Evolutionary conservation across 768 basidiomycete species (phyloP).

Genomic region (Tremella fuciformis): DNA sequence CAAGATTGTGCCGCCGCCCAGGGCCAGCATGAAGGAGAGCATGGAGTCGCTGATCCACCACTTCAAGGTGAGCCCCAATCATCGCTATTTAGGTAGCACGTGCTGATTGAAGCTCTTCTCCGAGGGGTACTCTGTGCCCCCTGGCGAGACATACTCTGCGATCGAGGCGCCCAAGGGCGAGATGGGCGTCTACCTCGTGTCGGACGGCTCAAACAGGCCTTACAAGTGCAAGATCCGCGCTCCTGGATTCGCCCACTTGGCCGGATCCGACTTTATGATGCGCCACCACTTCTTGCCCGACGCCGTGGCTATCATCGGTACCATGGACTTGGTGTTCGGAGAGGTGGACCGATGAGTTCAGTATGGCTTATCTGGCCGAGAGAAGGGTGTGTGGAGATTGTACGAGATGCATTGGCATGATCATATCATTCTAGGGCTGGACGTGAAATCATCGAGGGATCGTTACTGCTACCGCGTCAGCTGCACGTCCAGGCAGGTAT

Average conservation of each 20-base stretch:
- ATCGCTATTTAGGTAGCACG: neutral
- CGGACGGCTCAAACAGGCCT: conserved; percentile 92
- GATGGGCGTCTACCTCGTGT: conserved; percentile 97
- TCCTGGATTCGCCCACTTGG: conserved; percentile 92
- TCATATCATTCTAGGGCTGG: neutral
- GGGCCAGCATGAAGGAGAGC: conserved; percentile 98
- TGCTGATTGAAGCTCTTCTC: conserved; percentile 63
- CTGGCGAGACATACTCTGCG: conserved; percentile 83
- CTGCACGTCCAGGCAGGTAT: neutral
- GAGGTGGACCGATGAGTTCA: conserved; percentile 56
- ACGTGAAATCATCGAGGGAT: neutral
- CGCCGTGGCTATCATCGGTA: conserved; percentile 94
- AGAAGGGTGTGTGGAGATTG: conserved; percentile 1
- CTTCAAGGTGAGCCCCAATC: conserved; percentile 68
- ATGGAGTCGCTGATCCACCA: conserved; percentile 98
- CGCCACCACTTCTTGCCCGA: conserved; percentile 71
- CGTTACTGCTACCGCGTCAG: conserved; percentile 4
- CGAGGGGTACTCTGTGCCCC: conserved; percentile 94
- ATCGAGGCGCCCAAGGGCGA: conserved; percentile 99
- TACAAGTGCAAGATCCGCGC: conserved; percentile 97
- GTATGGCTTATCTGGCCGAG: neutral
- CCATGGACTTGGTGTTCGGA: conserved; percentile 98
- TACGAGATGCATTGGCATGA: conserved; percentile 2
- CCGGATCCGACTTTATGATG: conserved; percentile 94
- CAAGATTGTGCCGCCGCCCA: conserved; percentile 92